Percentiles rank a stretch among this genome's conserved stretches.
Evolutionary conservation across 257 asterid species (phyloP).

Genomic region (Capsicum rhomboideum): DNA sequence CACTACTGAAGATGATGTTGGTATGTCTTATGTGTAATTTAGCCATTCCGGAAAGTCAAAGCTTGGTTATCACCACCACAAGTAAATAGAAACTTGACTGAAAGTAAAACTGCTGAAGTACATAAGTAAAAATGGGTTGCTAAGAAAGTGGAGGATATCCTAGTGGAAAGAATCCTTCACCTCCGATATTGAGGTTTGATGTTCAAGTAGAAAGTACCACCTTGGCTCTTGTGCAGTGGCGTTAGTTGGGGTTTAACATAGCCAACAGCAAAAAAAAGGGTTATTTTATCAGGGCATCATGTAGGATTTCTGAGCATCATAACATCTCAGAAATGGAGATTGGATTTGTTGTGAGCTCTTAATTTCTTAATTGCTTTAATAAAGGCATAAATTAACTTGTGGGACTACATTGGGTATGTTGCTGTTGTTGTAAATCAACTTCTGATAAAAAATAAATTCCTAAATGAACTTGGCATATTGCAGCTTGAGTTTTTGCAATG

Average conservation of each 20-base stretch:
- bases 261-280: background rate
- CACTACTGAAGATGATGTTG: slow-evolving; percentile 85
- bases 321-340: background rate
- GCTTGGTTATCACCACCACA: background rate
- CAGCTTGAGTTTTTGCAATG: background rate
- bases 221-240: background rate
- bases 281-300: background rate
- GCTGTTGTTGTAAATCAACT: background rate
- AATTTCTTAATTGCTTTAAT: background rate
- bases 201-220: background rate
- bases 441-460: background rate
- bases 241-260: background rate
- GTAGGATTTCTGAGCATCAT: background rate
- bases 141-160: background rate
- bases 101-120: background rate
- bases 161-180: background rate
- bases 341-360: background rate
- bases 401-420: background rate
- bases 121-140: background rate
- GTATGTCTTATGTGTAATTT: slow-evolving; percentile 25
- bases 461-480: background rate
- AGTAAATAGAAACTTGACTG: background rate
- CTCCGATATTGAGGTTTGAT: background rate
- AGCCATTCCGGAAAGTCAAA: background rate
- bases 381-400: background rate